A percentile compares a stretch with the other conserved stretches of the same genome.
Conservation (phyloP, 1,284 basidiomycete species). For the Volvariella volvacea region DNA sequence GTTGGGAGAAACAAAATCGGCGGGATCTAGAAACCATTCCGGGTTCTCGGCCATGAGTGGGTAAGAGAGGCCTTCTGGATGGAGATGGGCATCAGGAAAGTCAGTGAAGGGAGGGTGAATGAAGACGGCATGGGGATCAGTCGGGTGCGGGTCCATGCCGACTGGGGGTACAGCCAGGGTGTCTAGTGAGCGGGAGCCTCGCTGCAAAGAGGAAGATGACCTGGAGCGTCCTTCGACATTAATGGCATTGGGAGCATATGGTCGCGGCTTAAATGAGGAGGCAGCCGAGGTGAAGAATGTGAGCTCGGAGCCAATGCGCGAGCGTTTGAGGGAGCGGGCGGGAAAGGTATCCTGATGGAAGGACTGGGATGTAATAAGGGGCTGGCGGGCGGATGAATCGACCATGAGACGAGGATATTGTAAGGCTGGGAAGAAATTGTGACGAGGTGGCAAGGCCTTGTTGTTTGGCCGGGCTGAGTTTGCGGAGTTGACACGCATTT, state of each 20-base stretch:
- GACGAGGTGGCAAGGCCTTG: constrained; percentile 12
- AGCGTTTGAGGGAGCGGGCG: constrained; percentile 37
- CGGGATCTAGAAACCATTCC: constrained; percentile 69
- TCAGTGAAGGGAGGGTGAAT: constrained; percentile 62
- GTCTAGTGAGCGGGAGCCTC: constrained; percentile 24
- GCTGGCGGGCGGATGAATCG: constrained; percentile 19
- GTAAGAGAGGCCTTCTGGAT: constrained; percentile 64
- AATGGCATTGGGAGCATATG: constrained; percentile 38
- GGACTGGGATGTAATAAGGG: constrained; percentile 17
- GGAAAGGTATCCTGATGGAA: constrained; percentile 15
- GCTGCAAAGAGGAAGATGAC: constrained; percentile 12
- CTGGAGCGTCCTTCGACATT: constrained; percentile 14
- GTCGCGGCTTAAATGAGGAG: constrained; percentile 51
- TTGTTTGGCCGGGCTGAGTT: constrained; percentile 24
- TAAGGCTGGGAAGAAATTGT: constrained; percentile 7
- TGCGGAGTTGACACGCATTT: constrained; percentile 29
- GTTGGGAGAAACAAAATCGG: constrained; percentile 51
- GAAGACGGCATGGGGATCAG: constrained; percentile 57
- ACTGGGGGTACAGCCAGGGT: constrained; percentile 38
- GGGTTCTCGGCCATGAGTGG: constrained; percentile 60
- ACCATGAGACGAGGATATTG: constrained; percentile 6
- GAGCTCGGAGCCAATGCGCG: constrained; percentile 36
- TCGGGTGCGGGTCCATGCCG: constrained; percentile 58
- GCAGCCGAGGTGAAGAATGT: constrained; percentile 55
- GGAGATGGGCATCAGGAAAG: constrained; percentile 54